Evolutionary conservation across 768 basidiomycete species (phyloP).

Genomic region (Boletus fagicola): DNA sequence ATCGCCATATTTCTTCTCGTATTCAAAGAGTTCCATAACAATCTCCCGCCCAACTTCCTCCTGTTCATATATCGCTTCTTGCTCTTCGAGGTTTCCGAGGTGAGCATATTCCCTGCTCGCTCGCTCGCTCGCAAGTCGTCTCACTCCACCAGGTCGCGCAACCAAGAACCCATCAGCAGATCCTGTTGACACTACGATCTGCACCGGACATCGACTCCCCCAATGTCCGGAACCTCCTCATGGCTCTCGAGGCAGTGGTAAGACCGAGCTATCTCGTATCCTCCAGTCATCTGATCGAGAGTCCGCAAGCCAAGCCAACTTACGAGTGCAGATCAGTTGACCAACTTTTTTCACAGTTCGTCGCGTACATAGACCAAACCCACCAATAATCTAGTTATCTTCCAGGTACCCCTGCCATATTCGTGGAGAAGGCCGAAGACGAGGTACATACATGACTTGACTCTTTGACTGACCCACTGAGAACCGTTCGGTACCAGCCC

Average conservation of each 20-base stretch:
- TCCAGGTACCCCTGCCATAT: constrained; percentile 55
- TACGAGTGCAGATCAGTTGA: constrained; percentile 55
- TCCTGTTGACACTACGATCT: constrained; percentile 43
- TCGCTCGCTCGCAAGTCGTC: not conserved
- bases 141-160: constrained; percentile 51
- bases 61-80: constrained; percentile 66
- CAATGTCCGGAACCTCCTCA: constrained; percentile 44
- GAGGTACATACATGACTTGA: constrained; percentile 38
- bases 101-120: constrained; percentile 15
- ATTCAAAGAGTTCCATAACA: constrained; percentile 57
- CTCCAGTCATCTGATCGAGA: constrained; percentile 16
- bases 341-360: constrained; percentile 53
- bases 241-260: constrained; percentile 44
- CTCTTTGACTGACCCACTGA: constrained; percentile 9
- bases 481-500: constrained; percentile 15
- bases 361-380: not conserved
- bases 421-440: constrained; percentile 55
- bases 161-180: constrained; percentile 54
- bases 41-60: constrained; percentile 55
- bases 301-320: constrained; percentile 46
- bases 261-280: constrained; percentile 15
- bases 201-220: constrained; percentile 45
- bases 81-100: constrained; percentile 72
- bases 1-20: constrained; percentile 60
- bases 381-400: not conserved